These are phyloP conservation scores for Paraphaeosphaeria minitans DNA, from an alignment of 2,329 filamentous ascomycete species.

Conservation along the genomic window DNA sequence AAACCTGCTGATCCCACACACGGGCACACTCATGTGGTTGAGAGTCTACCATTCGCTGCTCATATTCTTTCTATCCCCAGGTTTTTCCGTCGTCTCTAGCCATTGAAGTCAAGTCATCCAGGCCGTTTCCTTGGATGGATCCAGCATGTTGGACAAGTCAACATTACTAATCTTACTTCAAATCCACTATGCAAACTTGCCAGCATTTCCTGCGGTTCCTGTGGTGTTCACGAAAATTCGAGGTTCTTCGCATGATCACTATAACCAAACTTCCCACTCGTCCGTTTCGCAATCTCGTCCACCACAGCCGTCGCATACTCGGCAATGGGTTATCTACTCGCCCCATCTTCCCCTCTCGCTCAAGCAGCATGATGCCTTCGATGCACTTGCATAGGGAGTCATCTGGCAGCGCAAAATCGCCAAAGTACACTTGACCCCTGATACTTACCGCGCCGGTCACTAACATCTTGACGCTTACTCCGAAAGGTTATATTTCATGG, in stretches of 20 bases:
- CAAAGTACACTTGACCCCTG: slow-evolving; percentile 14
- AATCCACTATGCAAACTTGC: not conserved
- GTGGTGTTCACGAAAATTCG: not conserved
- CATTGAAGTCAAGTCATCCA: not conserved
- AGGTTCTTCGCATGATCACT: slow-evolving; percentile 14
- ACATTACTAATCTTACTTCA: not conserved
- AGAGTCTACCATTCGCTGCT: too few relatives aligned
- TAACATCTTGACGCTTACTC: slow-evolving; percentile 18
- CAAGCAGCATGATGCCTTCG: slow-evolving; percentile 11
- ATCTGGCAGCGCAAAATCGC: slow-evolving; percentile 3
- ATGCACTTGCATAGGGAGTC: slow-evolving; percentile 18
- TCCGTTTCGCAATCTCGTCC: slow-evolving; percentile 13
- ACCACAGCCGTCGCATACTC: slow-evolving; percentile 15
- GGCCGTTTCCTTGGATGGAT: not conserved
- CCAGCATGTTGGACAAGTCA: not conserved
- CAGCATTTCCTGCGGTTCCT: not conserved
- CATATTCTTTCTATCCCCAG: not conserved
- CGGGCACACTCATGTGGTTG: too few relatives aligned
- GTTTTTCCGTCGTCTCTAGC: not conserved
- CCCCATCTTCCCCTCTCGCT: slow-evolving; percentile 14
- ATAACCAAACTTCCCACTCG: slow-evolving; percentile 17
- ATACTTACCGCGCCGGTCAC: slow-evolving; percentile 20
- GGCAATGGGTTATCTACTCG: slow-evolving; percentile 5
- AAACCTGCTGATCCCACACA: too few relatives aligned
- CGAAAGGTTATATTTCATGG: slow-evolving; percentile 23